Evolutionary conservation across 495 filamentous ascomycete genomes (phyloP).

Genomic region (Thermochaetoides thermophila): DNA sequence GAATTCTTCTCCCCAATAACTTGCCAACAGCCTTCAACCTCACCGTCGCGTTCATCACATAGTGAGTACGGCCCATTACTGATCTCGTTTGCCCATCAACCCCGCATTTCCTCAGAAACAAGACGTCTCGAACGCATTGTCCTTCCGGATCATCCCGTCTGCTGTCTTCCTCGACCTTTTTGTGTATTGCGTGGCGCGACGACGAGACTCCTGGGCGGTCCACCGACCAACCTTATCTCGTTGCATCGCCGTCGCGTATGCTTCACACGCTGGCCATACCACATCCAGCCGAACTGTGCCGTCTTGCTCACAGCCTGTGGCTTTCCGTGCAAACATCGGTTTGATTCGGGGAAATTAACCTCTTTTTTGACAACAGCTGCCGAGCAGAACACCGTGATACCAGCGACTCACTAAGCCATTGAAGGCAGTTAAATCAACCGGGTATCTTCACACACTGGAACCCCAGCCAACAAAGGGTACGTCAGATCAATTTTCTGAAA

Average conservation of each 20-base stretch:
- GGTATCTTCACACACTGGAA: neutral
- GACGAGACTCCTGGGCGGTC: too few species aligned
- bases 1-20: too few species aligned
- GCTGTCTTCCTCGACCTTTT: neutral
- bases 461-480: slow-evolving; percentile 1
- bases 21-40: too few species aligned
- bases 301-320: slow-evolving; percentile 1
- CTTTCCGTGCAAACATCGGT: slow-evolving; percentile 2
- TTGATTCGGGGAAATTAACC: slow-evolving; percentile 1
- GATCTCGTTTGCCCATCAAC: too few species aligned
- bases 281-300: too few species aligned
- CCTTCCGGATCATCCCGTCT: neutral
- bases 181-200: too few species aligned
- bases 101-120: too few species aligned
- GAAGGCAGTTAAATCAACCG: too few species aligned
- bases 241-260: neutral
- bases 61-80: too few species aligned
- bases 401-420: neutral
- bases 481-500: neutral
- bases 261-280: neutral
- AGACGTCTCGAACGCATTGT: too few species aligned
- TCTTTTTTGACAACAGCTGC: slow-evolving; percentile 4
- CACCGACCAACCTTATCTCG: slow-evolving; percentile 4
- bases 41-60: too few species aligned
- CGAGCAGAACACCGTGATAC: slow-evolving; percentile 1